Base-by-base conservation (phyloP, 2,329 filamentous ascomycete species). In the Diaporthe humulicola region DNA sequence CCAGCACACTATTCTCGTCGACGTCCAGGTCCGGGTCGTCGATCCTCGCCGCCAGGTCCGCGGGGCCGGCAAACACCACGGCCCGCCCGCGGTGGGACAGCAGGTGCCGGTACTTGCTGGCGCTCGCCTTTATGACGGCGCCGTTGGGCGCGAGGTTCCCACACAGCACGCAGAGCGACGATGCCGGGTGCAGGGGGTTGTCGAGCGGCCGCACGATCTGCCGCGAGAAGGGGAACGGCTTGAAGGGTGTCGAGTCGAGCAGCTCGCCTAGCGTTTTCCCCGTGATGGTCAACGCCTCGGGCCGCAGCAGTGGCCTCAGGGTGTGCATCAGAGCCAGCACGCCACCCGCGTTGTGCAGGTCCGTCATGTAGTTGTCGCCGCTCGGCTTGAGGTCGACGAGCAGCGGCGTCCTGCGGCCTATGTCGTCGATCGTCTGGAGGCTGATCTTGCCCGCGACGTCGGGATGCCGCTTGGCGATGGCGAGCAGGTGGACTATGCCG, bases 41-140 rank as follows among this genome's bases (percentile, higher is more conserved):
- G 38, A 90, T 84, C 10, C 95, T 93, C 28, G 86, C 86, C 33
- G 91, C 92, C 17, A 98, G 85, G 0, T 96, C 95, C 1, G 93
- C 94, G 42, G 94, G 93, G 22, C 94, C 94, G 0, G 88, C 89
- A 81, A 98, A 98, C 0, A 89, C 88, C 4, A 95, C 87, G 0
- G 88, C 88, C 0, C 75, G 82, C 0, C 88, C 88, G 0, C 83
- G 82, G 74, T 90, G 88, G 10, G 78, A 76, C 0, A 90, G 82
- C 0, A 90, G 81, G 0, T 79, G 87, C 1, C 93, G 91, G 83
- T 98, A 92, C 81, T 98, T 98, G 12, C 85, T 87, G 0, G 96
- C 96, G 0, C 95, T 98, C 77, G 98, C 97, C 81, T 98, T 98
- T 74, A 95, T 94, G 0, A 98, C 94, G 0, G 95, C 94, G 10